Conservation (phyloP, 2,329 filamentous ascomycete genomes). For the Teratosphaeria destructans region DNA sequence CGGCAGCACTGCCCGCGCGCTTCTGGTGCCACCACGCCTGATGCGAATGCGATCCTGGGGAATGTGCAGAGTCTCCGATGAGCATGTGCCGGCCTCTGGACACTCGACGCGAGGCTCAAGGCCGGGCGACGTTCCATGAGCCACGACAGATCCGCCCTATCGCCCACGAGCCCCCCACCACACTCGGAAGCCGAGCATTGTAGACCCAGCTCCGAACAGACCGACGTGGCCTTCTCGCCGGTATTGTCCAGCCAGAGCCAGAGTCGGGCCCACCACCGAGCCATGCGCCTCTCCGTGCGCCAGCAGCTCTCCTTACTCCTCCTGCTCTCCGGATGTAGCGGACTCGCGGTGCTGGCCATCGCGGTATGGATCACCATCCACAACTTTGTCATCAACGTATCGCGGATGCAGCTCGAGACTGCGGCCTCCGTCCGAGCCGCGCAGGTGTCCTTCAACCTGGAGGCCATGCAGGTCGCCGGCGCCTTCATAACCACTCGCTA, state of each 20-base stretch:
- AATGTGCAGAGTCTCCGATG: background rate
- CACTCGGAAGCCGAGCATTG: background rate
- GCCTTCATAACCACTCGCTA: constrained; percentile 58
- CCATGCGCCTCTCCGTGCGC: constrained; percentile 77
- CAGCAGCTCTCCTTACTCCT: constrained; percentile 78
- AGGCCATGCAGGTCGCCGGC: constrained; percentile 66
- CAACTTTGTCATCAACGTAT: constrained; percentile 48
- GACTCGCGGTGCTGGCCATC: constrained; percentile 67
- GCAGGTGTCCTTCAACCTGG: constrained; percentile 66
- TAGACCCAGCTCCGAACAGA: background rate
- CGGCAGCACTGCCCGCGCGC: background rate
- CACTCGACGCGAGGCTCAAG: background rate
- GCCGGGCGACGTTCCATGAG: background rate
- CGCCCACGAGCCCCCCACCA: background rate
- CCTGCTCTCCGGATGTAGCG: constrained; percentile 60
- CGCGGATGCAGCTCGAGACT: constrained; percentile 52
- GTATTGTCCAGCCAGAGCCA: background rate
- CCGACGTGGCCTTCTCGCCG: background rate
- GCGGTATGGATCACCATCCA: constrained; percentile 58
- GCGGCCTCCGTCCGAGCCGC: constrained; percentile 80
- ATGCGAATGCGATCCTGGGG: background rate
- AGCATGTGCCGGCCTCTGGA: background rate
- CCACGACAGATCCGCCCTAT: background rate
- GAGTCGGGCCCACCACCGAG: background rate
- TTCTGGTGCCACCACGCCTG: background rate